A percentile compares a stretch with the other conserved stretches of the same genome.
Conservation (phyloP, 805 yeast species). For the Wickerhamomyces chambardii region DNA sequence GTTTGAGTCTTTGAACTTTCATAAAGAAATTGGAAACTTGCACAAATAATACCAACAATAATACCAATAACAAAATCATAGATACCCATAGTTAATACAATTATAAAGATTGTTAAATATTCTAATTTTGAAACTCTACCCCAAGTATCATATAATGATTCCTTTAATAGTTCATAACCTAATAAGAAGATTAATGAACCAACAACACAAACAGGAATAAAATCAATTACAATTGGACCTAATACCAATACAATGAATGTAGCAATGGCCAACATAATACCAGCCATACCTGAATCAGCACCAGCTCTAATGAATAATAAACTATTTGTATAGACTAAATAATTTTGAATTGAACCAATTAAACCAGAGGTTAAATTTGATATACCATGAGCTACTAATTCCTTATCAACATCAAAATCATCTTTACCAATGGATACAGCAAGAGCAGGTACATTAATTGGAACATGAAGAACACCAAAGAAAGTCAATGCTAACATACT, state of each 20-base stretch:
- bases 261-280: conserved; percentile 77
- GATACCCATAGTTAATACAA: conserved; percentile 92
- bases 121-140: conserved; percentile 71
- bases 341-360: conserved; percentile 86
- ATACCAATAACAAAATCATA: conserved; percentile 94
- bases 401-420: conserved; percentile 80
- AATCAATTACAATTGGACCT: conserved; percentile 92
- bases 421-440: conserved; percentile 87
- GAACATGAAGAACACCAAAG: conserved; percentile 93
- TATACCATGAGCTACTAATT: conserved; percentile 89
- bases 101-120: conserved; percentile 73
- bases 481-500: conserved; percentile 94
- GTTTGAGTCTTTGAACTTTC: conserved; percentile 84
- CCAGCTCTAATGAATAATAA: conserved; percentile 91
- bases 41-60: conserved; percentile 80
- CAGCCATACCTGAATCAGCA: conserved; percentile 84
- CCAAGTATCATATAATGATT: conserved; percentile 78
- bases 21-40: conserved; percentile 92
- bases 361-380: conserved; percentile 82
- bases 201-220: conserved; percentile 92
- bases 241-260: conserved; percentile 74
- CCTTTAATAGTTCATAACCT: conserved; percentile 85
- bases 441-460: conserved; percentile 94
- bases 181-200: conserved; percentile 85
- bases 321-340: conserved; percentile 90